These are phyloP conservation scores for Nitzschia sp. DNA, from an alignment of 108 stramenopile species.

Conservation along the genomic window DNA sequence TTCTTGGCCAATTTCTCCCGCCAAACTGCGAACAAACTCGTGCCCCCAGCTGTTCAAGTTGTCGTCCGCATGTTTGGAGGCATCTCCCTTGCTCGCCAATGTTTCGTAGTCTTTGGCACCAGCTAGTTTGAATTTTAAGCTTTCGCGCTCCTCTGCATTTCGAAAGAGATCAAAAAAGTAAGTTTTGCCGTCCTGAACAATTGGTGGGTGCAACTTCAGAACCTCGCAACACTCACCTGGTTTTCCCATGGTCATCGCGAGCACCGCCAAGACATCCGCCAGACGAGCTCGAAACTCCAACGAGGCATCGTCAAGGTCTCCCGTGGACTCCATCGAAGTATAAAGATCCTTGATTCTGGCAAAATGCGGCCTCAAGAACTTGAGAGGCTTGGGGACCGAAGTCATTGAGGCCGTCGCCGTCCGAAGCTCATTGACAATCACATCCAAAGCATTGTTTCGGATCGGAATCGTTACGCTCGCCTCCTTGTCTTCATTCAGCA, in stretches of 20 bases:
- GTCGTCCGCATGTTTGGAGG: conserved; percentile 62
- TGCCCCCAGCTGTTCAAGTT: conserved; percentile 97
- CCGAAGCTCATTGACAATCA: conserved; percentile 89
- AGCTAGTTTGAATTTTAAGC: conserved; percentile 90
- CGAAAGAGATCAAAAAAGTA: background rate
- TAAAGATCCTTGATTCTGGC: conserved; percentile 83
- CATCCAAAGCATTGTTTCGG: conserved; percentile 84
- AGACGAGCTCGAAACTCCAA: conserved; percentile 76
- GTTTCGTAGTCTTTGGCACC: conserved; percentile 82
- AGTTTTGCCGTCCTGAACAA: background rate
- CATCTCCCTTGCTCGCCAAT: conserved; percentile 35
- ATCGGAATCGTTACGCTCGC: conserved; percentile 67
- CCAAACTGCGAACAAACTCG: conserved; percentile 95
- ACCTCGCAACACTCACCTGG: conserved; percentile 77
- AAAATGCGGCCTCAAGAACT: conserved; percentile 96
- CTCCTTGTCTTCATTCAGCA: conserved; percentile 70
- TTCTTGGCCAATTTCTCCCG: conserved; percentile 97
- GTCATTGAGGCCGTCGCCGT: conserved; percentile 97
- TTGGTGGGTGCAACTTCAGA: background rate
- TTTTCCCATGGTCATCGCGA: conserved; percentile 97
- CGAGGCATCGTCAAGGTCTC: conserved; percentile 35
- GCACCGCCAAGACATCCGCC: conserved; percentile 95
- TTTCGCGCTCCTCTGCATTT: conserved; percentile 81
- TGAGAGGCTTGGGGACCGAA: conserved; percentile 98
- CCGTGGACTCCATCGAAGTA: conserved; percentile 34